phyloP scores from a whole-genome alignment of 2,329 filamentous ascomycete genomes.

The Ascochyta rabiei region DNA sequence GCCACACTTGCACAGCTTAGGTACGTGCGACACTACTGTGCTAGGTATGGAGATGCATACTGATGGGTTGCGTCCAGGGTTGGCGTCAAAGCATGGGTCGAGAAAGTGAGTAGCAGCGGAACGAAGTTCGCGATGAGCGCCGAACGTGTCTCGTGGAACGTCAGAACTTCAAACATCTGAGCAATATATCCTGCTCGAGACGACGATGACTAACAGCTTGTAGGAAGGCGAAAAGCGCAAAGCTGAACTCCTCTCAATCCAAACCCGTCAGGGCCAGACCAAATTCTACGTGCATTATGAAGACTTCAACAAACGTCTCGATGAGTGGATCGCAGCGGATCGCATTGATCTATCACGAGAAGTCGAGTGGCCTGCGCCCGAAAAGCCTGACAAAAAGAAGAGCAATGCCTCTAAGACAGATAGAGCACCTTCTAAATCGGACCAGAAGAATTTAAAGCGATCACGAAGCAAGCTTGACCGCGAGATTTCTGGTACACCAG shows the following conservation, averaged over 20 bases:
- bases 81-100: conserved; percentile 70
- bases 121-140: conserved; percentile 9
- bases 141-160: conserved; percentile 16
- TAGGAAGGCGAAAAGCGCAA: conserved; percentile 83
- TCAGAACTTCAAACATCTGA: conserved; percentile 7
- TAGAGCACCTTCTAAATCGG: conserved; percentile 51
- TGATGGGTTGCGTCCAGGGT: conserved; percentile 57
- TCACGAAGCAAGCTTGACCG: conserved; percentile 56
- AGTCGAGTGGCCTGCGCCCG: conserved; percentile 94
- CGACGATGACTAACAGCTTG: conserved; percentile 19
- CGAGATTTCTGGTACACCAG: conserved; percentile 62
- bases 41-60: conserved; percentile 33
- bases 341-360: conserved; percentile 87
- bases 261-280: conserved; percentile 83
- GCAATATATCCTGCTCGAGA: background rate
- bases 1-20: conserved; percentile 84
- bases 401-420: conserved; percentile 57
- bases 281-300: conserved; percentile 98
- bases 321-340: conserved; percentile 85
- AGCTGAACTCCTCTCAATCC: conserved; percentile 95
- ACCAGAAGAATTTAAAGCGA: conserved; percentile 54
- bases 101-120: conserved; percentile 64
- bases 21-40: conserved; percentile 57
- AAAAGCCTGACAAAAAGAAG: conserved; percentile 87
- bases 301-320: conserved; percentile 91